Evolutionary conservation across 176 grass and related monocot species (phyloP), one percentile per base, ranked within the genome.

Genomic region (Eragrostis nindensis): DNA sequence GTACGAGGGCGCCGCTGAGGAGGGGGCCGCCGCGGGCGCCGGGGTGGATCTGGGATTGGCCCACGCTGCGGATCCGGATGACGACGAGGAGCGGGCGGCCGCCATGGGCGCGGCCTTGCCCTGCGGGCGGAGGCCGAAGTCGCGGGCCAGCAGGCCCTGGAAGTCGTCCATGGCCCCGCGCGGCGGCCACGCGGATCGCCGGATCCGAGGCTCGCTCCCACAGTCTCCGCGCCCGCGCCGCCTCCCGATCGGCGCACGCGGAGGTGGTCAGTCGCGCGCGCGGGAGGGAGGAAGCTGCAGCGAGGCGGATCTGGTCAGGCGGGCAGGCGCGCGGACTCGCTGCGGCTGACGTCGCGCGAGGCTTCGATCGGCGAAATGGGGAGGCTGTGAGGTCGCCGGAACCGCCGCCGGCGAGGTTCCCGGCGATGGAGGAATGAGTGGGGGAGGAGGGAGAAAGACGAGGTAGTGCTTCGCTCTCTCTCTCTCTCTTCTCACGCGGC

Each of bases 81-180:
- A 3, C n/a, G 71, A 6, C 61, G 71, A 74, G 74, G 84, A 14
- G 64, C 86, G 83, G 39, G 89, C 86, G 19, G 89, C 76, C 44
- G 87, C 75, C 91, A 92, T 92, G 87, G 91, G 91, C 49, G 91
- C 77, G 11, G 87, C 81, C 68, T 90, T 93, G 8, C 91, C 87
- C 80, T 80, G 66, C 7, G 87, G 91, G 18, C 91, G 84, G 54
- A 93, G 73, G 67, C 87, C 91, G 81, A 93, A 92, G 80, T 92
- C 90, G 25, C 87, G 83, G 62, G 76, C 70, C 82, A 92, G 86
- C 56, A 89, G 60, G 83, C 86, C 87, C 39, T 88, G 69, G 68
- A 92, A 84, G 68, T 92, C 87, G 48, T 92, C 90, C 90, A 92
- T 92, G 65, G 9, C 64, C 14, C 7, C 7, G 45, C 11, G 22